Percentiles rank a stretch among this genome's conserved stretches.
phyloP scores from a whole-genome alignment of 148 eudicot species.

The Silene latifolia region DNA sequence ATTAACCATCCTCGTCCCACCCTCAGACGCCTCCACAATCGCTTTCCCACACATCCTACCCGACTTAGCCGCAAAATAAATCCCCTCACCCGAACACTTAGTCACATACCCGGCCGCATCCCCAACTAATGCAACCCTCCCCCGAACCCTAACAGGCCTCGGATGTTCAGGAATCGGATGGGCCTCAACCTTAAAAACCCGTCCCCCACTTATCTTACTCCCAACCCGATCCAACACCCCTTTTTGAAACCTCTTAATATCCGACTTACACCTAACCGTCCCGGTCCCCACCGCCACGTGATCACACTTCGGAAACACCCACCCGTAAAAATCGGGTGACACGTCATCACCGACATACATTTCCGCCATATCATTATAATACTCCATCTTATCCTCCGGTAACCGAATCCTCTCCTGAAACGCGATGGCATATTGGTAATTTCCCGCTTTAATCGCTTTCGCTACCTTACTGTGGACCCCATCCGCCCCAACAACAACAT shows the following conservation, averaged over 20 bases:
- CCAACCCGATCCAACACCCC: conserved; percentile 53
- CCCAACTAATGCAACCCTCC: conserved; percentile 78
- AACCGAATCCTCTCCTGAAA: conserved; percentile 75
- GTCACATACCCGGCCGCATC: conserved; percentile 95
- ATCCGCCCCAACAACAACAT: conserved; percentile 80
- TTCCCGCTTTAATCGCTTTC: conserved; percentile 64
- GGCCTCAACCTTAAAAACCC: conserved; percentile 79
- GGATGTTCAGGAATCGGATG: conserved; percentile 98
- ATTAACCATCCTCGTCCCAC: conserved; percentile 52
- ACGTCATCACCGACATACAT: conserved; percentile 93
- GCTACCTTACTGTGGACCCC: conserved; percentile 90
- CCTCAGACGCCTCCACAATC: conserved; percentile 74
- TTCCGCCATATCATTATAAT: conserved; percentile 76
- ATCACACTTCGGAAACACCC: conserved; percentile 95
- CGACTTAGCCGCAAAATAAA: conserved; percentile 85
- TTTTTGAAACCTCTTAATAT: conserved; percentile 52
- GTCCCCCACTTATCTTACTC: conserved; percentile 58
- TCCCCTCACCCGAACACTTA: conserved; percentile 92
- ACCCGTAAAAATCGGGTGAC: conserved; percentile 87
- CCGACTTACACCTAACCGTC: conserved; percentile 51
- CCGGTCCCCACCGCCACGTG: conserved; percentile 97
- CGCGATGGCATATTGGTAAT: conserved; percentile 76
- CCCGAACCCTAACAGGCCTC: conserved; percentile 64
- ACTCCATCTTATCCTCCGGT: conserved; percentile 76
- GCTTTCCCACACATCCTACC: conserved; percentile 77